Evolutionary conservation across 1,139 yeast species (phyloP), one percentile per base, ranked within the genome.

Genomic region (Zygosaccharomyces pseudobailii): DNA sequence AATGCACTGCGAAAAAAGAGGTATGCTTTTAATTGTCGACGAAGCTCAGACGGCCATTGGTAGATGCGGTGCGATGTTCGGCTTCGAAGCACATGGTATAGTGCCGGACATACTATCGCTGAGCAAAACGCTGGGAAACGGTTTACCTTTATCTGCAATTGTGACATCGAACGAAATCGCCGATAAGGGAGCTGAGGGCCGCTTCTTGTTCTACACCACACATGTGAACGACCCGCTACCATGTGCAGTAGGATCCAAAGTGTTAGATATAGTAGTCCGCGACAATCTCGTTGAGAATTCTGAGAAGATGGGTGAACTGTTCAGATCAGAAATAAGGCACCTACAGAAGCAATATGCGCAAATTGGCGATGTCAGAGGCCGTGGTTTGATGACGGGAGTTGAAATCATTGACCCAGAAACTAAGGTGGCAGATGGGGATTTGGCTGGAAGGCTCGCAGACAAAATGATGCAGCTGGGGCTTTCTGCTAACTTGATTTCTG

Each of bases 11-110:
- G 57, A 59, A 42, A 54, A 51, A 27, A 53, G 62, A 39, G 60
- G 56, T 5, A 57, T 61, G 57, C 49, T 61, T 19, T 42, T 61
- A 27, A 61, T 60, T 41, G 58, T 58, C 5, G 65, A 60, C 38
- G 65, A 61, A 47, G 62, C 62, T 24, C 63, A 58, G 41, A 59
- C 63, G 3, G 64, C 63, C 9, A 50, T 60, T 41, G 65, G 63
- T 28, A 54, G 63, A 46, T 55, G 60, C 40, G 65, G 65, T 10
- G 48, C 54, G 34, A 55, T 59, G 58, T 60, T 61, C 40, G 60
- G 58, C 2, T 53, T 53, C 31, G 61, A 57, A 33, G 53, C 50
- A 25, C 48, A 52, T 23, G 62, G 56, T 5, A 53, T 62, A 25
- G 56, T 55, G 10, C 65, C 64, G 6, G 64, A 61, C 42, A 58